Evolutionary conservation across 495 filamentous ascomycete species (phyloP).

Genomic region (Aspergillus taichungensis): DNA sequence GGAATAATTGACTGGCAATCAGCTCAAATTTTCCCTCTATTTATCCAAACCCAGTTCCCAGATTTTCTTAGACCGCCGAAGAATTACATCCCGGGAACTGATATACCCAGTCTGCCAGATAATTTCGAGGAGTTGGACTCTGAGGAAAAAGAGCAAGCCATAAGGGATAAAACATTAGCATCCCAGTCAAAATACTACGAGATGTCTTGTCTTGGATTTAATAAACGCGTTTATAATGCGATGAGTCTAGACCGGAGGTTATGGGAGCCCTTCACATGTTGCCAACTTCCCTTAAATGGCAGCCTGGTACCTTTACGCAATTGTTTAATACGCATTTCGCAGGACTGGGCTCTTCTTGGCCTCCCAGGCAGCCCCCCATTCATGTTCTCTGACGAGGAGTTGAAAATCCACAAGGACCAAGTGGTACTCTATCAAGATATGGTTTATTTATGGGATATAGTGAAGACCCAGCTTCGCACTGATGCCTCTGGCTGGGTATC

Average conservation of each 20-base stretch:
- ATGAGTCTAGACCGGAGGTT: slow-evolving; percentile 10
- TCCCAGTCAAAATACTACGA: slow-evolving; percentile 14
- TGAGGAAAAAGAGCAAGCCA: slow-evolving; percentile 10
- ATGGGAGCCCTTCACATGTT: slow-evolving; percentile 15
- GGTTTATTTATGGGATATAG: slow-evolving; percentile 15
- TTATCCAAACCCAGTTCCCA: slow-evolving; percentile 16
- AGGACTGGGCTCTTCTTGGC: slow-evolving; percentile 14
- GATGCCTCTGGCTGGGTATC: slow-evolving; percentile 18
- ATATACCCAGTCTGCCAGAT: slow-evolving; percentile 9
- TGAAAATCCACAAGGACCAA: slow-evolving; percentile 14
- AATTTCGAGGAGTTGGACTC: slow-evolving; percentile 9
- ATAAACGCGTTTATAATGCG: slow-evolving; percentile 10
- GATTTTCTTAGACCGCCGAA: slow-evolving; percentile 16
- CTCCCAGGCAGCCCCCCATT: slow-evolving; percentile 20
- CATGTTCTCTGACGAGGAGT: slow-evolving; percentile 16
- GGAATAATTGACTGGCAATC: slow-evolving; percentile 22
- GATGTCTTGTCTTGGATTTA: slow-evolving; percentile 11
- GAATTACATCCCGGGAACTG: slow-evolving; percentile 9
- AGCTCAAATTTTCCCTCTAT: slow-evolving; percentile 9
- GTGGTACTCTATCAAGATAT: slow-evolving; percentile 6
- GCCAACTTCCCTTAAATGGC: slow-evolving; percentile 9
- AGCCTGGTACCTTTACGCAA: slow-evolving; percentile 13
- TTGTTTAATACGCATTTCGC: slow-evolving; percentile 10
- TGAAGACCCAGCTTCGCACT: slow-evolving; percentile 13
- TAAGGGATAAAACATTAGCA: slow-evolving; percentile 5